phyloP scores from a whole-genome alignment of 2,329 filamentous ascomycete species.

The Colletotrichum cordylinicola region DNA sequence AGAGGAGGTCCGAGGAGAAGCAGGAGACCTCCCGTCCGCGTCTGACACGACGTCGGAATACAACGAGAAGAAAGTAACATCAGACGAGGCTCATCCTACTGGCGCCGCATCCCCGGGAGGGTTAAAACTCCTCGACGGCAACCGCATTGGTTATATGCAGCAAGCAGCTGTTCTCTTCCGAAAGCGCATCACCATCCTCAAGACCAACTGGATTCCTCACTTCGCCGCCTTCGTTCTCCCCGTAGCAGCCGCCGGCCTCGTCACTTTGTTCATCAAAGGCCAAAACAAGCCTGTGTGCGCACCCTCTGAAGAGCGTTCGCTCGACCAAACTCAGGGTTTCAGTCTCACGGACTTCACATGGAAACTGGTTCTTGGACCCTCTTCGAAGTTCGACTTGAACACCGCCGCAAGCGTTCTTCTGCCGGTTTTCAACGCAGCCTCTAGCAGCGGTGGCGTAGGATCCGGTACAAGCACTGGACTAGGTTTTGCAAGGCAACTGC shows the following conservation, averaged over 20 bases:
- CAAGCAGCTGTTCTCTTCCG: slow-evolving; percentile 78
- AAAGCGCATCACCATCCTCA: slow-evolving; percentile 80
- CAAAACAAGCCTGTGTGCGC: slow-evolving; percentile 59
- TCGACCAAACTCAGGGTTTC: slow-evolving; percentile 40
- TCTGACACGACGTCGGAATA: neutral
- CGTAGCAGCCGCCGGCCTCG: slow-evolving; percentile 78
- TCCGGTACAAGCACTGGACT: slow-evolving; percentile 26
- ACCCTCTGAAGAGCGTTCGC: slow-evolving; percentile 52
- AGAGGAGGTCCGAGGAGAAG: slow-evolving; percentile 70
- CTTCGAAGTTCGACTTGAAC: slow-evolving; percentile 17
- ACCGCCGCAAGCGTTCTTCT: slow-evolving; percentile 29
- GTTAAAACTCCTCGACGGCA: slow-evolving; percentile 70
- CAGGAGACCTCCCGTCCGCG: neutral
- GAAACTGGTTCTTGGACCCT: slow-evolving; percentile 49
- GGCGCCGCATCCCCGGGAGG: slow-evolving; percentile 30
- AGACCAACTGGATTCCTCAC: slow-evolving; percentile 80
- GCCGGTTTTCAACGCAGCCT: slow-evolving; percentile 42
- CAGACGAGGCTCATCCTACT: neutral
- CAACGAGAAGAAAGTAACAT: slow-evolving; percentile 31
- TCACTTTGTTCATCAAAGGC: slow-evolving; percentile 74
- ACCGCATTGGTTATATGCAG: slow-evolving; percentile 69
- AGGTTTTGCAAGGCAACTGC: neutral
- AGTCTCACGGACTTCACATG: slow-evolving; percentile 39
- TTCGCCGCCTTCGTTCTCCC: slow-evolving; percentile 78
- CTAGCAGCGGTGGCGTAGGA: slow-evolving; percentile 21